Conservation (phyloP, 352 stramenopile species). For the Phytophthora syringae region DNA sequence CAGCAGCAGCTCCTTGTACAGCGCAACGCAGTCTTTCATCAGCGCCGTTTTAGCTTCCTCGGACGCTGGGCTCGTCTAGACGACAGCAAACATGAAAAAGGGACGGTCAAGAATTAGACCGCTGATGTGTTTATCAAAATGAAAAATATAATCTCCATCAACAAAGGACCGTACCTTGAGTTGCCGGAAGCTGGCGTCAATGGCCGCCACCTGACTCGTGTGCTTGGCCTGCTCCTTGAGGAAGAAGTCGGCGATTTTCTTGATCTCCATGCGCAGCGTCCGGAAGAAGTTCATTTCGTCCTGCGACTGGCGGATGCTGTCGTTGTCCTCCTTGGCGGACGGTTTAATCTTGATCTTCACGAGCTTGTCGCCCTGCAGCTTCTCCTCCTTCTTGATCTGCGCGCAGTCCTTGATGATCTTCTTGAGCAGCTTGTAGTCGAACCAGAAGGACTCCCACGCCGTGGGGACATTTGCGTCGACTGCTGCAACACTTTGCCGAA, state of each 20-base stretch:
- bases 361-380: conserved; percentile 77
- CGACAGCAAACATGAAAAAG: conserved; percentile 15
- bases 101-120: background rate
- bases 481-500: conserved; percentile 90
- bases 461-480: conserved; percentile 86
- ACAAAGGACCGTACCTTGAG: conserved; percentile 70
- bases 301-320: conserved; percentile 85
- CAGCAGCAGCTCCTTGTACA: conserved; percentile 89
- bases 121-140: conserved; percentile 12
- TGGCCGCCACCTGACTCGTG: conserved; percentile 62
- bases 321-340: conserved; percentile 82
- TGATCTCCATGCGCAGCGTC: conserved; percentile 84
- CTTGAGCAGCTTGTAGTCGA: conserved; percentile 92
- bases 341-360: conserved; percentile 84
- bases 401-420: conserved; percentile 92
- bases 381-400: conserved; percentile 88
- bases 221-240: conserved; percentile 82
- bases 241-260: conserved; percentile 89
- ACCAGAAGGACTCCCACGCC: conserved; percentile 79
- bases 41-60: conserved; percentile 73
- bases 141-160: background rate
- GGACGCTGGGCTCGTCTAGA: conserved; percentile 53
- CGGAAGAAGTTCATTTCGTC: conserved; percentile 91
- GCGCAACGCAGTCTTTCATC: conserved; percentile 82
- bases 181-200: conserved; percentile 70